phyloP scores from a whole-genome alignment of 345 rosid species.

The Psidium friedrichsthalianum region DNA sequence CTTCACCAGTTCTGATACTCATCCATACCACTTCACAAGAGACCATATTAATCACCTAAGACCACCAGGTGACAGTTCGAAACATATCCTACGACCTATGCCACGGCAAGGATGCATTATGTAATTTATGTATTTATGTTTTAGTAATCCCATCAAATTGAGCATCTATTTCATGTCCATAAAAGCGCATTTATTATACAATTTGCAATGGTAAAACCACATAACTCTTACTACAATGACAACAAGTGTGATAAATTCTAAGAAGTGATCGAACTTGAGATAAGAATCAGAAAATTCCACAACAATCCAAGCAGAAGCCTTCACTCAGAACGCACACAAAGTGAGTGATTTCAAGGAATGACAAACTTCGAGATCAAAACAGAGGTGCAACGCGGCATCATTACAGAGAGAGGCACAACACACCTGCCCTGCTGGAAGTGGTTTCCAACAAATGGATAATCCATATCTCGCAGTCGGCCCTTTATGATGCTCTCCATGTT shows the following conservation, averaged over 20 bases:
- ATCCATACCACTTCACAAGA: neutral
- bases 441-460: slow-evolving; percentile 88
- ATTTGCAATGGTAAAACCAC: neutral
- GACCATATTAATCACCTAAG: neutral
- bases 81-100: neutral
- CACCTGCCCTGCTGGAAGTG: slow-evolving; percentile 97
- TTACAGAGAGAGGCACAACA: neutral
- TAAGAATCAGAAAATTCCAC: neutral
- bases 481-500: slow-evolving; percentile 90
- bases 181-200: neutral
- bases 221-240: neutral
- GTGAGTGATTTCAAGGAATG: neutral
- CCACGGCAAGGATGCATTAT: neutral
- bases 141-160: neutral
- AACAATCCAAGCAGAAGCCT: neutral
- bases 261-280: neutral
- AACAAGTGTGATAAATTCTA: neutral
- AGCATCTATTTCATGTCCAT: neutral
- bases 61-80: neutral
- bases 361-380: neutral
- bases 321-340: neutral
- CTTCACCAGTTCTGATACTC: neutral
- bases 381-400: neutral
- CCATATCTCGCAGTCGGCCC: slow-evolving; percentile 88
- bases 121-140: neutral